phyloP scores from a whole-genome alignment of 2,329 filamentous ascomycete genomes.

The Verticillium albo-atrum region DNA sequence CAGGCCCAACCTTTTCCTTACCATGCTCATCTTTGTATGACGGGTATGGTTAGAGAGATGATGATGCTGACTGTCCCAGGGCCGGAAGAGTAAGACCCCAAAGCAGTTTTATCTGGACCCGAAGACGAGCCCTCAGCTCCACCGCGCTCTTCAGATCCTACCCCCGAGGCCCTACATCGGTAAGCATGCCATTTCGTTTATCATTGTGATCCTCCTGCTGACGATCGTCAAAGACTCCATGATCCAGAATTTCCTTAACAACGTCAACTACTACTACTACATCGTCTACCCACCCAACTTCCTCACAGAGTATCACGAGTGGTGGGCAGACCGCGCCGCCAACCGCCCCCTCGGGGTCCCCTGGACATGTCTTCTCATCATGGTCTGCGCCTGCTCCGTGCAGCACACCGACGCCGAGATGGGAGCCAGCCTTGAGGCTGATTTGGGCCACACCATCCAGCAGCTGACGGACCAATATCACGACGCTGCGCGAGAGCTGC shows the following conservation, averaged over 20 bases:
- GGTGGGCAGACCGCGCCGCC: conserved; percentile 26
- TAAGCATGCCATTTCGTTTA: conserved; percentile 6
- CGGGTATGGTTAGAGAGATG: too few relatives aligned
- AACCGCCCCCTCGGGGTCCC: conserved; percentile 26
- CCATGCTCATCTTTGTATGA: too few relatives aligned
- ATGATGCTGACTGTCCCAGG: background rate
- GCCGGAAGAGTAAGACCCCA: background rate
- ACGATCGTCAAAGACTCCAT: conserved; percentile 21
- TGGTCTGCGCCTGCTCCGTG: conserved; percentile 31
- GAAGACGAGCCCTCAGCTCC: conserved; percentile 21
- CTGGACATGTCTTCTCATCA: conserved; percentile 33
- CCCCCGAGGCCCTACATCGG: background rate
- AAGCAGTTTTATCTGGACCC: background rate
- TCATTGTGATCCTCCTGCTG: background rate
- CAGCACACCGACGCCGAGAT: conserved; percentile 27
- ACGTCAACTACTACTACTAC: conserved; percentile 34
- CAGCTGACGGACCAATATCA: conserved; percentile 26
- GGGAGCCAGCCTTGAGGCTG: conserved; percentile 23
- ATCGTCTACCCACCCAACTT: conserved; percentile 30
- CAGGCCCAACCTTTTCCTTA: background rate
- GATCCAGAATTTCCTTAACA: conserved; percentile 30
- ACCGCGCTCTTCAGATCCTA: conserved; percentile 4
- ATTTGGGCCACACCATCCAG: conserved; percentile 22
- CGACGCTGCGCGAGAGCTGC: conserved; percentile 25
- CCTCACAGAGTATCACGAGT: conserved; percentile 27